Evolutionary conservation across 225 moss, liverwort and hornwort species (phyloP), one percentile per base, ranked within the genome.

Genomic region (Anthoceros angustus): DNA sequence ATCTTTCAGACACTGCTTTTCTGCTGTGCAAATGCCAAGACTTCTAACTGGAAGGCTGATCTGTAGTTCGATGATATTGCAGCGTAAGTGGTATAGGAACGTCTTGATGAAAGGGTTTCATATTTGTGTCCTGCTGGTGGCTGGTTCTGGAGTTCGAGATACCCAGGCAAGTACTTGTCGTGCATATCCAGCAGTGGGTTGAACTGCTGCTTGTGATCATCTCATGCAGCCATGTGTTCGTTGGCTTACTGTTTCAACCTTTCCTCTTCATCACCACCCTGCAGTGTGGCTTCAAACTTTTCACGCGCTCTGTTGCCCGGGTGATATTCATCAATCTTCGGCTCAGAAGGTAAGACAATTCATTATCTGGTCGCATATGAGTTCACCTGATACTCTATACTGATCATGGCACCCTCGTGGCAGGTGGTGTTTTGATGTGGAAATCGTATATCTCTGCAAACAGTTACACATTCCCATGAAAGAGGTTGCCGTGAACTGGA

Each of bases 271-370:
- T 12, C 2, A 25, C 45, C 6, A 48, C 66, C 68, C 70, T 62
- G 48, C 41, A 89, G 84, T 98, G 98, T 80, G 98, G 98, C 73
- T 98, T 98, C 70, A 92, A 98, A 79, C 86, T 98, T 88, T 98
- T 98, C 69, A 92, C 87, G 64, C 84, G 98, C 65, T 79, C 87
- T 65, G 89, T 89, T 63, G 92, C 98, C 15, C 89, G 81, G 63
- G 84, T 81, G 62, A 77, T 98, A 5, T 98, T 98, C 62, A 49
- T 81, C 12, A 98, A 98, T 65, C 77, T 92, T 78, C 86, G 92
- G 32, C 77, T 98, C 24, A 89, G 70, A 69, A 84, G 88, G 88
- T 84, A 71, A 41, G 9, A 55, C 68, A 68, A 0, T 24, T 48
- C 23, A 49, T 46, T 25, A 16, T 46, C 39, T 66, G 41, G 25